Percentiles rank a stretch among this genome's conserved stretches.
These are phyloP conservation scores for Colletotrichum chlorophyti DNA, from an alignment of 2,329 filamentous ascomycete species.

Conservation along the genomic window DNA sequence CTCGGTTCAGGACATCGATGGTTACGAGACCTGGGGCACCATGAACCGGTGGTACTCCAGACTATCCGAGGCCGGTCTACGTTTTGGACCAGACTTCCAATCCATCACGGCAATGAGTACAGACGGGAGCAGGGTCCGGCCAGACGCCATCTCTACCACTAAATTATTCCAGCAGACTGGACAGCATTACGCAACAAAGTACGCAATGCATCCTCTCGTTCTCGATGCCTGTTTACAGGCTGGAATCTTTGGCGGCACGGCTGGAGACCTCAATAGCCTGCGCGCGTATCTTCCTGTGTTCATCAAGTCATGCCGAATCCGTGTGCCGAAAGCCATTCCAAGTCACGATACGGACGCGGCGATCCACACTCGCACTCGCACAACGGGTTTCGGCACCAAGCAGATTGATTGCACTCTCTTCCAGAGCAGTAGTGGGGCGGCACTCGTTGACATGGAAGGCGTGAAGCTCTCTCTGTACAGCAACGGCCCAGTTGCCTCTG, in stretches of 20 bases:
- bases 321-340: not conserved
- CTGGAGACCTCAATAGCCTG: not conserved
- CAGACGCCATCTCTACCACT: not conserved
- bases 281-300: not conserved
- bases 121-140: not conserved
- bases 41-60: not conserved
- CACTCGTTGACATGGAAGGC: too few relatives aligned
- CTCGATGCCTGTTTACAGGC: not conserved
- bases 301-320: not conserved
- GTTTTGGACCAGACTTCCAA: not conserved
- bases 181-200: not conserved
- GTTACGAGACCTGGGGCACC: not conserved
- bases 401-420: too few relatives aligned
- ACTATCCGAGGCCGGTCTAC: not conserved
- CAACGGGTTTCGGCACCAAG: too few relatives aligned
- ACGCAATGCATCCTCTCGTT: not conserved
- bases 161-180: too few relatives aligned
- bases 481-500: too few relatives aligned
- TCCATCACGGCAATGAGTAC: too few relatives aligned
- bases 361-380: too few relatives aligned
- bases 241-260: too few relatives aligned
- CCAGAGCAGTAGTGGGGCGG: too few relatives aligned
- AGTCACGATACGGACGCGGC: too few relatives aligned
- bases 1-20: not conserved
- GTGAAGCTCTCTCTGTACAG: too few relatives aligned